A percentile compares a stretch with the other conserved stretches of the same genome.
Conservation (phyloP, 139 green algal genomes). For the Asterochloris erici region DNA sequence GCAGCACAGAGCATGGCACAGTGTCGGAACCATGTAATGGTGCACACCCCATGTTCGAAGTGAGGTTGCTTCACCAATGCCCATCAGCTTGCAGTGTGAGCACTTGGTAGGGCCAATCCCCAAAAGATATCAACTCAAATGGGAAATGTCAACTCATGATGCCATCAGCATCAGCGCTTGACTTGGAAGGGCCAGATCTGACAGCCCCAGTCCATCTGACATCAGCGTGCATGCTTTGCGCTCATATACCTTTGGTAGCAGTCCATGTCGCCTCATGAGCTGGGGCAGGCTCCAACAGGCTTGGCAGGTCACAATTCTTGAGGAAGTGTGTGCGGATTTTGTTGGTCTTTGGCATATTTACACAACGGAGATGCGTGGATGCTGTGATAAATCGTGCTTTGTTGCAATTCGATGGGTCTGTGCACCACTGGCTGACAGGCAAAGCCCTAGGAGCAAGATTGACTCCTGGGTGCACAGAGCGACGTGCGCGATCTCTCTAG, state of each 20-base stretch:
- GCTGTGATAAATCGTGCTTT: too few relatives aligned
- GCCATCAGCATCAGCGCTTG: too few relatives aligned
- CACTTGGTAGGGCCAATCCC: background rate
- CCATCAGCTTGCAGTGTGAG: background rate
- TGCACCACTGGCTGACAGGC: too few relatives aligned
- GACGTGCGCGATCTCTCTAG: too few relatives aligned
- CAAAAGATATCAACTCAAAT: background rate
- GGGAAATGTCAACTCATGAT: background rate
- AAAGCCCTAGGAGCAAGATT: too few relatives aligned
- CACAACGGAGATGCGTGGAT: too few relatives aligned
- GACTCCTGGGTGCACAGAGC: too few relatives aligned
- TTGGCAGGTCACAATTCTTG: conserved; percentile 35
- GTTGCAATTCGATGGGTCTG: too few relatives aligned
- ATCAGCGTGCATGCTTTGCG: background rate
- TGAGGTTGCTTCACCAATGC: background rate
- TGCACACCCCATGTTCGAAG: background rate
- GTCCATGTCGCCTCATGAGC: conserved; percentile 28
- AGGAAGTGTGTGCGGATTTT: conserved; percentile 48
- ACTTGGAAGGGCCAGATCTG: background rate
- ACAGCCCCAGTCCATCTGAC: background rate
- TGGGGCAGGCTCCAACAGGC: conserved; percentile 43
- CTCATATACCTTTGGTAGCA: conserved; percentile 35
- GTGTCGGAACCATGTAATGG: background rate
- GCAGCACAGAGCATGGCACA: background rate
- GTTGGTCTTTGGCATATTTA: background rate